Conservation (phyloP, 1,139 yeast genomes). For the Yamadazyma blattariae region DNA sequence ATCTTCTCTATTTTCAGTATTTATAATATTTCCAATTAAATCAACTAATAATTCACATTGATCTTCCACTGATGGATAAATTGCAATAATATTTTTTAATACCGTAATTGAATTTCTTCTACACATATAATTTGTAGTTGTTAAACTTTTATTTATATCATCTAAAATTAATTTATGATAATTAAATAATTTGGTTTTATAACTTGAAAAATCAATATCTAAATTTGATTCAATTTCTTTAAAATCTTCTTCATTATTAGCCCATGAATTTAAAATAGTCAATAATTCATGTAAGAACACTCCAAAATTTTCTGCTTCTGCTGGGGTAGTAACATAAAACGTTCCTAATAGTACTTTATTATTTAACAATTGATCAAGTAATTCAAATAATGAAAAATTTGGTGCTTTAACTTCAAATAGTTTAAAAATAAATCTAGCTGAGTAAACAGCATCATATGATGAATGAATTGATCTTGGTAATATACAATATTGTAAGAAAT, state of each 20-base stretch:
- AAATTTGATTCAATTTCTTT: constrained; percentile 6
- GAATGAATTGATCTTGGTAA: constrained; percentile 79
- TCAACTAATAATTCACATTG: constrained; percentile 59
- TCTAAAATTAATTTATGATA: constrained; percentile 54
- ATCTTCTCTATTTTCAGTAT: constrained; percentile 71
- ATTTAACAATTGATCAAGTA: constrained; percentile 51
- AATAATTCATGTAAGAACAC: constrained; percentile 64
- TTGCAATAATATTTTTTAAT: constrained; percentile 61
- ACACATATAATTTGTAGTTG: constrained; percentile 68
- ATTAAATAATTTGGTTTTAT: constrained; percentile 43
- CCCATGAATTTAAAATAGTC: constrained; percentile 43
- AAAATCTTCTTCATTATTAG: constrained; percentile 21
- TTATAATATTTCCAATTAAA: constrained; percentile 47
- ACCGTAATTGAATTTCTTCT: constrained; percentile 80
- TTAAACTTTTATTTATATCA: constrained; percentile 48
- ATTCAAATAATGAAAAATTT: constrained; percentile 40
- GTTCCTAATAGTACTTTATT: constrained; percentile 54
- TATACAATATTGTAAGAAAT: constrained; percentile 61
- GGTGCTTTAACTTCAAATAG: constrained; percentile 43
- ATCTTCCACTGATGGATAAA: constrained; percentile 67
- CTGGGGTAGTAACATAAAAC: constrained; percentile 66
- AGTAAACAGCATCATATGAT: constrained; percentile 78
- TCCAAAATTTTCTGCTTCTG: constrained; percentile 83
- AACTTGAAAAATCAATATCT: constrained; percentile 28
- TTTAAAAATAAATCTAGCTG: constrained; percentile 58